A percentile compares a stretch with the other conserved stretches of the same genome.
These are phyloP conservation scores for Saccharomycopsis lassenensis DNA, from an alignment of 805 yeast genomes.

Conservation along the genomic window DNA sequence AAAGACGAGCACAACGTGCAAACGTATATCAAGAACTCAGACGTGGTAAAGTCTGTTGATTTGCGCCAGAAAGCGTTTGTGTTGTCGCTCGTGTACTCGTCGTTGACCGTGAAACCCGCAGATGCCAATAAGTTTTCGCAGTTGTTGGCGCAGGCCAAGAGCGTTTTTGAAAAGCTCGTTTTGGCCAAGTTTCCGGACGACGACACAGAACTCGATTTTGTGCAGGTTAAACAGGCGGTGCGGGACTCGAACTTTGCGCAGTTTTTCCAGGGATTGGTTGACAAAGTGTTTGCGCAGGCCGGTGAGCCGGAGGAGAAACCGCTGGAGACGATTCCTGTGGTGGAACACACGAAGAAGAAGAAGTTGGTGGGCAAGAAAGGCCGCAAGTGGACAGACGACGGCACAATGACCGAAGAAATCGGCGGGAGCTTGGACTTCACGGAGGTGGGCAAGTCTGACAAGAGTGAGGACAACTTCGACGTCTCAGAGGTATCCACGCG, in stretches of 20 bases:
- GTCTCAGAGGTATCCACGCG: slow-evolving; percentile 22
- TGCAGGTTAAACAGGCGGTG: slow-evolving; percentile 12
- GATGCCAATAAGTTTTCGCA: slow-evolving; percentile 6
- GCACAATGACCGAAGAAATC: slow-evolving; percentile 10
- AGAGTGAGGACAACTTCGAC: neutral
- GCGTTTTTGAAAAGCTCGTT: slow-evolving; percentile 27
- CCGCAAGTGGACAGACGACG: slow-evolving; percentile 17
- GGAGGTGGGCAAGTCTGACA: slow-evolving; percentile 1
- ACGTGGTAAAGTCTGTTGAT: slow-evolving; percentile 13
- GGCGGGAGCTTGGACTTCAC: slow-evolving; percentile 16
- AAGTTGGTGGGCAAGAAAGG: slow-evolving; percentile 10
- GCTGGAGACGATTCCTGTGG: slow-evolving; percentile 18
- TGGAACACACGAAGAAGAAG: slow-evolving; percentile 15
- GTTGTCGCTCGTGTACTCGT: slow-evolving; percentile 7
- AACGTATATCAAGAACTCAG: slow-evolving; percentile 10
- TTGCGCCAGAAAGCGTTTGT: slow-evolving; percentile 6
- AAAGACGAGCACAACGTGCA: too few relatives aligned
- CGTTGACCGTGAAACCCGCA: slow-evolving; percentile 6
- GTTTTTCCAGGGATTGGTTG: slow-evolving; percentile 19
- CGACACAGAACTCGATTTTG: slow-evolving; percentile 32
- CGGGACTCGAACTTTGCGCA: slow-evolving; percentile 18
- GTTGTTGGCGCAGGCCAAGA: slow-evolving; percentile 9
- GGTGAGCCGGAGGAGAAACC: too few relatives aligned
- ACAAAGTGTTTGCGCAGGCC: too few relatives aligned
- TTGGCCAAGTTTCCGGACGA: slow-evolving; percentile 36